These are phyloP conservation scores for Entomortierella lignicola DNA, from an alignment of 192 early-diverging fungal genomes.

Conservation along the genomic window DNA sequence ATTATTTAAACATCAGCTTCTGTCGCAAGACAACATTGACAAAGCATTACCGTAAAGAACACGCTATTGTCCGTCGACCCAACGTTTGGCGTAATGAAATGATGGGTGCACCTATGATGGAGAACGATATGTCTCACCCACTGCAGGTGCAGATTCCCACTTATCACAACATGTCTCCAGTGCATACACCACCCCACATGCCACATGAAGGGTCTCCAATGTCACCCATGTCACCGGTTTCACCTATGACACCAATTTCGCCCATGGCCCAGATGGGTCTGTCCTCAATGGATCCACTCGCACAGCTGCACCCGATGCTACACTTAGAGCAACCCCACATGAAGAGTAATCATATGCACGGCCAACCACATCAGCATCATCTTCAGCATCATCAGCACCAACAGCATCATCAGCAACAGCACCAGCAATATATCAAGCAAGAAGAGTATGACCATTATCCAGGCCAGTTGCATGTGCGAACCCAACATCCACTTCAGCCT, in stretches of 20 bases:
- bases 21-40: slow-evolving; percentile 66
- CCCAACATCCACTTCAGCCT: slow-evolving; percentile 27
- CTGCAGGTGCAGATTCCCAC: slow-evolving; percentile 45
- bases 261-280: slow-evolving; percentile 27
- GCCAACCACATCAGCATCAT: neutral
- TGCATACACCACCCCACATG: slow-evolving; percentile 44
- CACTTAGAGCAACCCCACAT: slow-evolving; percentile 14
- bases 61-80: slow-evolving; percentile 25
- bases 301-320: slow-evolving; percentile 18
- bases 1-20: slow-evolving; percentile 56
- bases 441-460: slow-evolving; percentile 16
- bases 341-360: slow-evolving; percentile 3
- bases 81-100: slow-evolving; percentile 19
- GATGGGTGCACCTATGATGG: slow-evolving; percentile 4
- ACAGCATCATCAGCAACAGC: neutral
- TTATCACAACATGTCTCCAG: slow-evolving; percentile 37
- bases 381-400: slow-evolving; percentile 7
- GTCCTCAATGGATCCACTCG: slow-evolving; percentile 34
- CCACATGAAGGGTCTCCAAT: slow-evolving; percentile 37
- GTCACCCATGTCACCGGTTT: slow-evolving; percentile 45
- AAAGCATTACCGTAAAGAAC: slow-evolving; percentile 59
- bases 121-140: slow-evolving; percentile 2
- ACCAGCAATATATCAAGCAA: slow-evolving; percentile 14
- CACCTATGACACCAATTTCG: slow-evolving; percentile 37
- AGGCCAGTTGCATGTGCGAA: neutral